A percentile compares a stretch with the other conserved stretches of the same genome.
phyloP scores from a whole-genome alignment of 2,329 filamentous ascomycete species.

The Aspergillus pseudoglaucus region DNA sequence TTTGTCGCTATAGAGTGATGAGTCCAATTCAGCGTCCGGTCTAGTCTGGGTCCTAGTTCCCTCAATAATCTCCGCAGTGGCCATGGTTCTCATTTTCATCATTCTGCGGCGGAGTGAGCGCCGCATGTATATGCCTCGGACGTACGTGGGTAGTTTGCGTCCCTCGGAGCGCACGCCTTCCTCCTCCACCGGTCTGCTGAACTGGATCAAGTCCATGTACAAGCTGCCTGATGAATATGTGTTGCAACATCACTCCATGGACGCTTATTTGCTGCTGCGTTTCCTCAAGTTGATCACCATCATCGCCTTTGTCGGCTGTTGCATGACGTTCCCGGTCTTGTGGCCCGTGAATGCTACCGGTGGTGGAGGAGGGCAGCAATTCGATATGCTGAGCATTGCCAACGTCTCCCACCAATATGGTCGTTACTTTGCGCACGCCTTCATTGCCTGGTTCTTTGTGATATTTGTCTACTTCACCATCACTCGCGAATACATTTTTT shows the following conservation, averaged over 20 bases:
- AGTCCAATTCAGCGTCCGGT: constrained; percentile 37
- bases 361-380: constrained; percentile 54
- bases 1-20: not conserved
- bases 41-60: constrained; percentile 46
- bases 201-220: constrained; percentile 64
- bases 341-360: constrained; percentile 88
- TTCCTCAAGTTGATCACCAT: constrained; percentile 73
- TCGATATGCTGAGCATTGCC: constrained; percentile 72
- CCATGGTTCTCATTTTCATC: constrained; percentile 45
- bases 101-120: constrained; percentile 44
- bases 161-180: constrained; percentile 51
- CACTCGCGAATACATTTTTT: constrained; percentile 81
- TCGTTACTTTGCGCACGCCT: constrained; percentile 74
- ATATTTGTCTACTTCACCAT: constrained; percentile 83
- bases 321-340: constrained; percentile 80
- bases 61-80: constrained; percentile 38
- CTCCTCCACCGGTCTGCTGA: constrained; percentile 55
- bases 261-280: constrained; percentile 84
- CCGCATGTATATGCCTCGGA: constrained; percentile 50
- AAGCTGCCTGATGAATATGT: constrained; percentile 67
- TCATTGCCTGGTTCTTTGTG: constrained; percentile 75
- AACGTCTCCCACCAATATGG: constrained; percentile 60
- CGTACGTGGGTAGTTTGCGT: constrained; percentile 48
- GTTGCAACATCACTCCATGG: constrained; percentile 84
- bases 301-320: constrained; percentile 75